phyloP scores from a whole-genome alignment of 768 basidiomycete species.

The Boletus vermiculosoides region DNA sequence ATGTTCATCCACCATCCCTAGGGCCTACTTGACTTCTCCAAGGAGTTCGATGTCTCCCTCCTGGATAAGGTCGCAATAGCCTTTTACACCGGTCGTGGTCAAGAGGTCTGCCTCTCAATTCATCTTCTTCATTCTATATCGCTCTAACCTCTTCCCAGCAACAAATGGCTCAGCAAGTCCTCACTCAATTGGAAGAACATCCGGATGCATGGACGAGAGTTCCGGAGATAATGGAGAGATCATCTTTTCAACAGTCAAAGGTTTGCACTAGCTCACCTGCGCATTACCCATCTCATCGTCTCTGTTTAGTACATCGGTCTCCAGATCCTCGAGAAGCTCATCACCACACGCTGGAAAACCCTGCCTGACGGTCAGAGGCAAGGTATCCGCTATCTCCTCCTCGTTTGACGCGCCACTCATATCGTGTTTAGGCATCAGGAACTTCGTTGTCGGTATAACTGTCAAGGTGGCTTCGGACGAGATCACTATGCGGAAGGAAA shows the following conservation, averaged over 20 bases:
- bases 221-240: slow-evolving; percentile 86
- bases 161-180: slow-evolving; percentile 89
- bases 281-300: slow-evolving; percentile 13
- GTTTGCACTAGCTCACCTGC: slow-evolving; percentile 34
- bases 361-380: slow-evolving; percentile 91
- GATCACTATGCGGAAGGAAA: slow-evolving; percentile 82
- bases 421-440: slow-evolving; percentile 72
- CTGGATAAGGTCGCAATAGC: slow-evolving; percentile 93
- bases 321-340: slow-evolving; percentile 95
- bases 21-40: slow-evolving; percentile 91
- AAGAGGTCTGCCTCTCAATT: slow-evolving; percentile 58
- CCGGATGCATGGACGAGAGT: slow-evolving; percentile 97
- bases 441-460: slow-evolving; percentile 91
- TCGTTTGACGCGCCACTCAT: slow-evolving; percentile 10
- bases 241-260: slow-evolving; percentile 84
- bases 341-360: slow-evolving; percentile 93
- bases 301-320: slow-evolving; percentile 83
- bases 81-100: slow-evolving; percentile 82
- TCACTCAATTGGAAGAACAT: slow-evolving; percentile 96
- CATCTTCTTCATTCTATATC: slow-evolving; percentile 2
- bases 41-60: slow-evolving; percentile 88
- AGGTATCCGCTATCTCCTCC: slow-evolving; percentile 45
- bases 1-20: slow-evolving; percentile 31
- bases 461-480: slow-evolving; percentile 95
- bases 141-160: slow-evolving; percentile 53